Conservation (phyloP, 106 monocot genomes). For the Dendrobium officinale region DNA sequence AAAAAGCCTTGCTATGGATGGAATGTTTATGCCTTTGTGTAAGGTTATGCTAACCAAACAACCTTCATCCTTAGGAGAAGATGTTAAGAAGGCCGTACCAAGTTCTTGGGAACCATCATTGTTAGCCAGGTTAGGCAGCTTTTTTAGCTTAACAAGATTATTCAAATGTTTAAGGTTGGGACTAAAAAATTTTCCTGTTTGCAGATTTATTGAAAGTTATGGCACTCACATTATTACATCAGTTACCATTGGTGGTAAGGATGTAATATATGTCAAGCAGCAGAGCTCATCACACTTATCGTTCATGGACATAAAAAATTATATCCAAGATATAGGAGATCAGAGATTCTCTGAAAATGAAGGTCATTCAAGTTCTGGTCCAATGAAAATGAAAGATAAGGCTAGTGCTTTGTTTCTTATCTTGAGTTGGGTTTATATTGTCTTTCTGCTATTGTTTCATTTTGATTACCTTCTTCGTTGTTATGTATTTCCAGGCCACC, state of each 20-base stretch:
- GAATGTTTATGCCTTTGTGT: conserved; percentile 59
- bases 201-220: conserved; percentile 84
- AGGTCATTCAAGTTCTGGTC: conserved; percentile 39
- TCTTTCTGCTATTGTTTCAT: not conserved
- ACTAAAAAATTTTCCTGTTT: conserved; percentile 2
- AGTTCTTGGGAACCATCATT: conserved; percentile 79
- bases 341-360: conserved; percentile 62
- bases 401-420: conserved; percentile 29
- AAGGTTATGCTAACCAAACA: conserved; percentile 44
- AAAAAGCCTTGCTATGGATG: conserved; percentile 76
- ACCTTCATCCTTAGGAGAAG: conserved; percentile 40
- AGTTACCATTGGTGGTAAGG: conserved; percentile 77
- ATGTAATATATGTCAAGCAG: conserved; percentile 80
- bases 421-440: not conserved
- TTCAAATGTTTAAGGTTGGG: not conserved
- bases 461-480: not conserved
- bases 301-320: conserved; percentile 60
- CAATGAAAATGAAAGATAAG: conserved; percentile 70
- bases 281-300: conserved; percentile 63
- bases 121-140: conserved; percentile 49
- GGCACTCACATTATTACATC: conserved; percentile 83
- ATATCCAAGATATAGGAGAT: conserved; percentile 72
- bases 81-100: conserved; percentile 46
- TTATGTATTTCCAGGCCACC: conserved; percentile 33
- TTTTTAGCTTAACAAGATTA: not conserved